Percentiles rank a stretch among this genome's conserved stretches.
Conservation (phyloP, 805 yeast genomes). For the Nematodospora valgi region DNA sequence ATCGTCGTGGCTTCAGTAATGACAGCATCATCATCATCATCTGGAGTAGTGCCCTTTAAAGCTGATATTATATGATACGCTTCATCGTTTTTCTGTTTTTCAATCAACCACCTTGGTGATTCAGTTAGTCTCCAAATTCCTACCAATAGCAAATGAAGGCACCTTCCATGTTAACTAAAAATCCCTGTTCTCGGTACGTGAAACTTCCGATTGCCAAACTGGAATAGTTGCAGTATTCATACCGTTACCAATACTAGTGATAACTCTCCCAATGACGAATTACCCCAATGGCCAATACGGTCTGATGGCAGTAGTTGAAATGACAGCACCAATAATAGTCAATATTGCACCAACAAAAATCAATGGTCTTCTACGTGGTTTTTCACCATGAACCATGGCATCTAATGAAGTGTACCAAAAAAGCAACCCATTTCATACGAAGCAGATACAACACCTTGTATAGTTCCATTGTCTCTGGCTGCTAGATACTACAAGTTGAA, state of each 20-base stretch:
- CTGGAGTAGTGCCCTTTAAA: constrained; percentile 48
- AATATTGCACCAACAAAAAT: constrained; percentile 34
- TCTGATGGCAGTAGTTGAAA: constrained; percentile 34
- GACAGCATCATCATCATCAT: constrained; percentile 39
- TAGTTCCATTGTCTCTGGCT: constrained; percentile 28
- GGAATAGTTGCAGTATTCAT: constrained; percentile 42
- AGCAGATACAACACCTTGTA: constrained; percentile 68
- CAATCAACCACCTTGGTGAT: constrained; percentile 67
- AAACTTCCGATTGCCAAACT: constrained; percentile 45
- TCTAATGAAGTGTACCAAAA: constrained; percentile 40
- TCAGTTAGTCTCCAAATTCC: constrained; percentile 52
- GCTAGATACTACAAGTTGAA: constrained; percentile 39
- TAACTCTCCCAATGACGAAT: constrained; percentile 56
- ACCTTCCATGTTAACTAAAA: constrained; percentile 39
- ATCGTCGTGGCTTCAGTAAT: constrained; percentile 54
- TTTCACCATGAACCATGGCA: constrained; percentile 38
- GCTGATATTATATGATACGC: constrained; percentile 47
- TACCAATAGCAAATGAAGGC: constrained; percentile 62
- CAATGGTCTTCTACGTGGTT: constrained; percentile 39
- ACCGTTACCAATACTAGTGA: constrained; percentile 44
- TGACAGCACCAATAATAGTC: constrained; percentile 37
- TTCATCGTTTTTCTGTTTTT: constrained; percentile 44
- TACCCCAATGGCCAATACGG: constrained; percentile 58
- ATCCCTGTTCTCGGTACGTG: constrained; percentile 40
- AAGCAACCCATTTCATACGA: constrained; percentile 66